Evolutionary conservation across 2,329 filamentous ascomycete species (phyloP), one percentile per base, ranked within the genome.

Genomic region (Pleurostoma richardsiae): DNA sequence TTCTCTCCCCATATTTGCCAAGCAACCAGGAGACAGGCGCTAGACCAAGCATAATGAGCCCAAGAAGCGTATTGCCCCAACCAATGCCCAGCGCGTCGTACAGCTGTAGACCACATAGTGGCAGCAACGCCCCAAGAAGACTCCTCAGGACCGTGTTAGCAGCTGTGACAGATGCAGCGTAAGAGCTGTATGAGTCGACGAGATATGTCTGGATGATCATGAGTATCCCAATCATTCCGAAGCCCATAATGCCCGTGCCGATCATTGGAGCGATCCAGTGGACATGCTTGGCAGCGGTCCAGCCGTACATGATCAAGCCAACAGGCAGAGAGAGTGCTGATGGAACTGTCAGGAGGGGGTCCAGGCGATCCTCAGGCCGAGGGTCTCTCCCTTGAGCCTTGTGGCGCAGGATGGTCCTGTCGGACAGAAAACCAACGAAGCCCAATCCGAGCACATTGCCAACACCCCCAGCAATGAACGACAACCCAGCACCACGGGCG

Each of bases 261-360:
- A 81, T 71, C 47, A 80, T 77, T 0, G 78, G 77, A 7, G 76
- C 63, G 39, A 72, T 68, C 68, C 69, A 73, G 50, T 73, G 69
- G 3, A 62, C 54, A 4, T 62, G 52, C 8, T 62, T 52, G 30
- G 70, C 51, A 0, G 62, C 56, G 1, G 60, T 59, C 70, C 70
- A 73, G 4, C 69, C 69, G 45, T 73, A 73, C 60, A 62, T 65
- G 55, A 76, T 73, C 44, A 75, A 58, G 0, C 65, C 64, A 7
- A 69, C 55, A 0, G 72, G 52, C 3, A 54, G 41, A 1, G 72
- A 10, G 71, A 70, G 39, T 66, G 49, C 6, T 58, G 52, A 31
- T 59, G 67, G 42, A 63, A 69, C 45, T 64, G 63, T 30, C 80
- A 54, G 72, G 62, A 84, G 76, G 0, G 76, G 68, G 0, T 77